phyloP scores from a whole-genome alignment of 2,329 filamentous ascomycete species.

The Neocucurbitaria cava region DNA sequence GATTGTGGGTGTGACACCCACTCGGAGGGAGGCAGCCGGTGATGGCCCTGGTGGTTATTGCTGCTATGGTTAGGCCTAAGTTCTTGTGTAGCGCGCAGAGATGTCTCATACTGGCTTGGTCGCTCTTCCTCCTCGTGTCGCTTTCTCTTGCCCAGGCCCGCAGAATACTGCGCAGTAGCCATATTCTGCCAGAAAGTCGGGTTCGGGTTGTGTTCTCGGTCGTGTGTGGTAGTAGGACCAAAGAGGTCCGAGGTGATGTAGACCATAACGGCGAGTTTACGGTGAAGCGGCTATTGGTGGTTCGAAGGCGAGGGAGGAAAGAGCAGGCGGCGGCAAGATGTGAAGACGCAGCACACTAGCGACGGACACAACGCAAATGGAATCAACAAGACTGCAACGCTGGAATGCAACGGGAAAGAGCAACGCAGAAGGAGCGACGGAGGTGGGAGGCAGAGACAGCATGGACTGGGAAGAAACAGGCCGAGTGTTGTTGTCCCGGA shows the following conservation, averaged over 20 bases:
- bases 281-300: constrained; percentile 19
- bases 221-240: constrained; percentile 23
- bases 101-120: constrained; percentile 15
- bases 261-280: constrained; percentile 31
- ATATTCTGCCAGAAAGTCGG: constrained; percentile 25
- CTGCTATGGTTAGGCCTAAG: constrained; percentile 4
- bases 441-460: neutral
- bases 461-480: neutral
- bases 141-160: constrained; percentile 42
- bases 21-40: constrained; percentile 18
- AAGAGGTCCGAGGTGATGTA: constrained; percentile 49
- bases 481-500: constrained; percentile 18
- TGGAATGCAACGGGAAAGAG: neutral
- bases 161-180: constrained; percentile 23
- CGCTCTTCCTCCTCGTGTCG: constrained; percentile 23
- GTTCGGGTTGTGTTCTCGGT: constrained; percentile 7
- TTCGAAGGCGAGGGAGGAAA: constrained; percentile 8
- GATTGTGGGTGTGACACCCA: constrained; percentile 19
- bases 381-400: constrained; percentile 2
- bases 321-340: constrained; percentile 4
- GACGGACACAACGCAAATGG: neutral
- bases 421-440: constrained; percentile 6
- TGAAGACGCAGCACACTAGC: constrained; percentile 3
- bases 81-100: neutral
- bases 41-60: constrained; percentile 12